phyloP scores from a whole-genome alignment of 176 grass and related monocot genomes.

The Eremochloa ophiuroides region DNA sequence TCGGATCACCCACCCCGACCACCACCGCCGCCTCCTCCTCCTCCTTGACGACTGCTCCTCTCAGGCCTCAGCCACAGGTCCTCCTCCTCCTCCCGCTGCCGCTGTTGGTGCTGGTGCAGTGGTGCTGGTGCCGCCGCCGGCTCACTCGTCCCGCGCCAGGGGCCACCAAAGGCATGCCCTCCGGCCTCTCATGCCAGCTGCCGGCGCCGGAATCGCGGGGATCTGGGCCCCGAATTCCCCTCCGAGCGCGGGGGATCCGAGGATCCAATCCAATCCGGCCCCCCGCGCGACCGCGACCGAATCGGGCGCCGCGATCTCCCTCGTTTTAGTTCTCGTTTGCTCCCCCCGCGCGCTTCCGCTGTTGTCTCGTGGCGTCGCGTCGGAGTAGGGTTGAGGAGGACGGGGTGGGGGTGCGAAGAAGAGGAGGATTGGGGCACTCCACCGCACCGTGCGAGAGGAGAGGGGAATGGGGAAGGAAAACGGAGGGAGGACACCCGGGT shows the following conservation, averaged over 20 bases:
- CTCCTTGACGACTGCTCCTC: not conserved
- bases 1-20: conserved; percentile 43
- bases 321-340: not conserved
- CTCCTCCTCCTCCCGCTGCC: not conserved
- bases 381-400: conserved; percentile 39
- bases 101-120: not conserved
- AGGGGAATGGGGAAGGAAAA: conserved; percentile 17
- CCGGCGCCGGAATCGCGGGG: conserved; percentile 46
- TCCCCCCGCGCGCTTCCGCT: not conserved
- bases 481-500: not conserved
- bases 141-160: conserved; percentile 24
- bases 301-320: conserved; percentile 32
- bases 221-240: conserved; percentile 39
- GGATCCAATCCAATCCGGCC: conserved; percentile 21
- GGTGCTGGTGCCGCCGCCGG: not conserved
- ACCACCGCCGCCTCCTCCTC: not conserved
- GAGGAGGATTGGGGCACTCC: conserved; percentile 19
- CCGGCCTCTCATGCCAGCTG: conserved; percentile 34
- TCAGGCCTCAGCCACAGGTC: not conserved
- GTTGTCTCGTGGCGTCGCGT: not conserved
- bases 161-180: conserved; percentile 9
- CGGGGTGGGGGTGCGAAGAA: not conserved
- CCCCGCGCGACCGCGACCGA: conserved; percentile 14
- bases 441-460: too few relatives aligned
- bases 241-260: conserved; percentile 26